Base-by-base conservation (phyloP, 176 grass and related monocot genomes). In the Elaeis guineensis region DNA sequence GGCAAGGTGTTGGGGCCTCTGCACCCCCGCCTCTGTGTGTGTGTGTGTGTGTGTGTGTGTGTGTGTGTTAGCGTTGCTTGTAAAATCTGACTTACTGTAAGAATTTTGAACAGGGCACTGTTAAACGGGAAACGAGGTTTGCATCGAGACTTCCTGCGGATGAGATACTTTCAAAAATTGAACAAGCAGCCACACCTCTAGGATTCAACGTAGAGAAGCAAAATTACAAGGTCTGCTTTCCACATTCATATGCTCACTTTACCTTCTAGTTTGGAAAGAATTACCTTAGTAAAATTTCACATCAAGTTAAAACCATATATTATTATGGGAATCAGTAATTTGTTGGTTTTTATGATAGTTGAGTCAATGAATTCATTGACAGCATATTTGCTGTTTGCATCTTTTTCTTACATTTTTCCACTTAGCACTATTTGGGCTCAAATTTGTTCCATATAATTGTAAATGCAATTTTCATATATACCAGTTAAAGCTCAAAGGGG, bases 401-500 rank as follows among this genome's bases (percentile, higher is more conserved):
- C 35, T 12, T 2, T 6, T 30, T 30, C 28, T 44, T 44, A 44
- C 35, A 44, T 44, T 44, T 30, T 44, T 44, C 35, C 35, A 14
- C 11, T 12, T 1, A 44, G 9, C 9, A 2, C 9, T 44, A 44
- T 12, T 44, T 14, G 35, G 11, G 2, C 35, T 44, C 35, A 44
- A 44, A 44, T 44, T 44, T 9, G 9, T 44, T 44, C 35, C 14
- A 44, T 44, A 9, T 44, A 44, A 14, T 44, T 44, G 14, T 14
- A 44, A 44, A 14, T 44, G 9, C 35, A 44, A 44, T 24, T 20
- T 63, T 14, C 51, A 35, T 52, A n/a, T 7, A 21, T 82, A 58
- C 81, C 75, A 98, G 94, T 29, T 98, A 54, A 98, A 98, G 78
- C 69, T 98, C 53, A 76, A 98, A 89, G 85, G 94, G 21, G 94